Percentiles rank a stretch among this genome's conserved stretches.
Conservation (phyloP, 169 alveolate species). For the Babesia bigemina region DNA sequence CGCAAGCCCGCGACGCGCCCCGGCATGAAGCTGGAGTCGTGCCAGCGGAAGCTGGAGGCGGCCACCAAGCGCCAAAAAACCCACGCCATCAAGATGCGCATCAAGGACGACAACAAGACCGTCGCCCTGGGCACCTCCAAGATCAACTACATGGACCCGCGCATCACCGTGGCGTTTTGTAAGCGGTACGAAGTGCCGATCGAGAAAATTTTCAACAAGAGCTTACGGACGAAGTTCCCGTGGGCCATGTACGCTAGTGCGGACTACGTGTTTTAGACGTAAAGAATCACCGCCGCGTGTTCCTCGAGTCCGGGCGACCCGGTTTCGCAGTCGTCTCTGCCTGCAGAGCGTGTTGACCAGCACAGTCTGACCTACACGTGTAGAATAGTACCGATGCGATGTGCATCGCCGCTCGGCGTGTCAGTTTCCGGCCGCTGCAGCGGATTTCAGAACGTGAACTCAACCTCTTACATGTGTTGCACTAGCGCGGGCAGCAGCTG, state of each 20-base stretch:
- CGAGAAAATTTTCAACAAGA: conserved; percentile 94
- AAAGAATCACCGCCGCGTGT: conserved; percentile 12
- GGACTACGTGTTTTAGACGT: conserved; percentile 86
- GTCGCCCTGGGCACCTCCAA: conserved; percentile 98
- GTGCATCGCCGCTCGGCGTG: conserved; percentile 33
- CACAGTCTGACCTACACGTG: conserved; percentile 34
- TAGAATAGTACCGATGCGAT: conserved; percentile 47
- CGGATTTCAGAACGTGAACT: too few species aligned
- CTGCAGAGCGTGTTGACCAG: background rate
- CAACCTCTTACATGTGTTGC: conserved; percentile 22
- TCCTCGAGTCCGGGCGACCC: conserved; percentile 8
- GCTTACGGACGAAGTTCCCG: conserved; percentile 92
- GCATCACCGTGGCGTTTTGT: conserved; percentile 97
- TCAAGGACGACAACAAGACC: conserved; percentile 94
- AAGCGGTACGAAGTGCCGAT: conserved; percentile 94
- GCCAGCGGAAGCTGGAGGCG: conserved; percentile 53
- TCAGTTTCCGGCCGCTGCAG: background rate
- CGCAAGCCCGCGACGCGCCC: conserved; percentile 64
- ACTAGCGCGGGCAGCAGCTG: conserved; percentile 51
- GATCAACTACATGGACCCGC: conserved; percentile 99
- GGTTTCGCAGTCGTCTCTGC: conserved; percentile 27
- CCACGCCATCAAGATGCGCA: conserved; percentile 81
- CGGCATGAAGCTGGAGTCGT: conserved; percentile 74
- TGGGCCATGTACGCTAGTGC: conserved; percentile 98
- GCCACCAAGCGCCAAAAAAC: conserved; percentile 43